Conservation (phyloP, 2,329 filamentous ascomycete species). For the Clonostachys solani region DNA sequence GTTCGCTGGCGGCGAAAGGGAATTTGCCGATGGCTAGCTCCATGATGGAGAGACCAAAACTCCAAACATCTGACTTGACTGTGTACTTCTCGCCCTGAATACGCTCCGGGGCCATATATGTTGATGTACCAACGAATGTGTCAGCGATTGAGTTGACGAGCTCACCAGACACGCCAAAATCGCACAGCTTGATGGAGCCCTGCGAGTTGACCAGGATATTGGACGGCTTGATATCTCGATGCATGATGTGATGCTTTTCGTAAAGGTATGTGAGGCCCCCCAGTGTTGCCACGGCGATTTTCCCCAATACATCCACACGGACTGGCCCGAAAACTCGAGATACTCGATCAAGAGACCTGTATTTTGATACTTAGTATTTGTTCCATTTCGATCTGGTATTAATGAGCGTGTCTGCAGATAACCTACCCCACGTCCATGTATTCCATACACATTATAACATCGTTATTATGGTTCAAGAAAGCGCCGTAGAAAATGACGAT, state of each 20-base stretch:
- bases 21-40: conserved; percentile 97
- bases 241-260: conserved; percentile 95
- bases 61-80: conserved; percentile 98
- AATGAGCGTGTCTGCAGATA: not conserved
- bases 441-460: conserved; percentile 99
- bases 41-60: conserved; percentile 93
- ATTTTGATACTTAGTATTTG: not conserved
- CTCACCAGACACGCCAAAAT: conserved; percentile 98
- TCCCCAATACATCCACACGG: conserved; percentile 92
- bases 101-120: conserved; percentile 98
- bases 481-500: conserved; percentile 98
- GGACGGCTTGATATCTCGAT: conserved; percentile 96
- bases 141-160: conserved; percentile 97
- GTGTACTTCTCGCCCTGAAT: conserved; percentile 97
- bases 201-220: conserved; percentile 95
- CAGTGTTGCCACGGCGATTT: conserved; percentile 94
- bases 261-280: conserved; percentile 95
- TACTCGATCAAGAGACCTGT: conserved; percentile 84
- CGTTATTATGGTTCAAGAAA: conserved; percentile 92
- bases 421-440: conserved; percentile 91
- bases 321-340: conserved; percentile 94
- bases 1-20: conserved; percentile 77
- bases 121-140: conserved; percentile 97
- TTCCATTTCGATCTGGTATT: not conserved
- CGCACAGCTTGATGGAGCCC: conserved; percentile 93